These are phyloP conservation scores for Backusella westeae DNA, from an alignment of 192 early-diverging fungal genomes.

Conservation along the genomic window DNA sequence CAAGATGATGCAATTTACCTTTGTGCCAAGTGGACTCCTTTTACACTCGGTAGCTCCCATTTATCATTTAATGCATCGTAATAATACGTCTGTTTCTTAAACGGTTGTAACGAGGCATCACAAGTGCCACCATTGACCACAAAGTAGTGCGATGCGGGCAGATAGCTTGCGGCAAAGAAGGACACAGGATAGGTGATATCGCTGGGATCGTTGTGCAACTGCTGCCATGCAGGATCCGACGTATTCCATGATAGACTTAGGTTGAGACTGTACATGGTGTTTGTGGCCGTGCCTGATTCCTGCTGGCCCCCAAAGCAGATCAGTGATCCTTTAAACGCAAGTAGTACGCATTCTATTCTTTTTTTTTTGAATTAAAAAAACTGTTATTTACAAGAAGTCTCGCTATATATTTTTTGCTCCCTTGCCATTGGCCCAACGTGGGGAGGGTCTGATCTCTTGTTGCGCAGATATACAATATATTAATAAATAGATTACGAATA, in stretches of 20 bases:
- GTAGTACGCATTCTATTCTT: slow-evolving; percentile 15
- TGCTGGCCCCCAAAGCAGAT: slow-evolving; percentile 8
- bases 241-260: slow-evolving; percentile 14
- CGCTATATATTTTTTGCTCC: background rate
- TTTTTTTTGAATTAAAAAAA: background rate
- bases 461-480: background rate
- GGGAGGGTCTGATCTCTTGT: slow-evolving; percentile 13
- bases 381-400: background rate
- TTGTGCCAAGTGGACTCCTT: background rate
- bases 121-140: slow-evolving; percentile 18
- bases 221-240: slow-evolving; percentile 5
- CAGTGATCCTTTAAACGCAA: slow-evolving; percentile 4
- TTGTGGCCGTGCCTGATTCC: background rate
- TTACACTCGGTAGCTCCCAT: slow-evolving; percentile 16
- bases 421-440: slow-evolving; percentile 23
- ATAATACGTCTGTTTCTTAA: background rate
- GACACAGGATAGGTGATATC: background rate
- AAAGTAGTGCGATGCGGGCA: background rate
- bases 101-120: background rate
- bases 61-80: slow-evolving; percentile 19
- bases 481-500: background rate
- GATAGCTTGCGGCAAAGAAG: slow-evolving; percentile 4
- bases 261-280: background rate
- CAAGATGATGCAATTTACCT: background rate
- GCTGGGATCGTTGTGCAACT: background rate